Percentiles rank a stretch among this genome's conserved stretches.
Evolutionary conservation across 805 yeast species (phyloP).

Genomic region (Candida insectorum): DNA sequence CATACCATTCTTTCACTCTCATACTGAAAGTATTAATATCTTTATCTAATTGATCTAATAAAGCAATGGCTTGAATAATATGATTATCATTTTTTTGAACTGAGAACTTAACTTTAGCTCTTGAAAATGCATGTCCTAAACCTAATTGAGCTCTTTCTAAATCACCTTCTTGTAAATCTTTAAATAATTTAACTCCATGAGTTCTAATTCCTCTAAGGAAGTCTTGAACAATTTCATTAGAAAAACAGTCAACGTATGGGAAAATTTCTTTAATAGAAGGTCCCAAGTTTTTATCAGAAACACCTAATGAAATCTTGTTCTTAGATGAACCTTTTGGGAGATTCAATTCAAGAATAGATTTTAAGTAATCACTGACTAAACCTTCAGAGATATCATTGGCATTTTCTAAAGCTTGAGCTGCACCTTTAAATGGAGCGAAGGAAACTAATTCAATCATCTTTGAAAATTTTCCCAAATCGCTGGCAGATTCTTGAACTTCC

Average conservation of each 20-base stretch:
- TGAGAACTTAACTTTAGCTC: slow-evolving; percentile 98
- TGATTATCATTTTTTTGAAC: slow-evolving; percentile 99
- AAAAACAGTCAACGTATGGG: slow-evolving; percentile 84
- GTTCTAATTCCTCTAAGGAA: slow-evolving; percentile 91
- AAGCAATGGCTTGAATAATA: slow-evolving; percentile 97
- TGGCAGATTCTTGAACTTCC: slow-evolving; percentile 90
- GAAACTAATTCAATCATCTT: slow-evolving; percentile 91
- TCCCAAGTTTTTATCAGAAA: slow-evolving; percentile 92
- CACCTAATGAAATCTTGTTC: slow-evolving; percentile 75
- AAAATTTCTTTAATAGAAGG: slow-evolving; percentile 91
- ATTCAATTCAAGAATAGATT: slow-evolving; percentile 84
- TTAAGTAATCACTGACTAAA: slow-evolving; percentile 87
- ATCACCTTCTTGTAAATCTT: slow-evolving; percentile 92
- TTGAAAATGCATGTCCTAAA: slow-evolving; percentile 97
- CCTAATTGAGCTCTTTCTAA: slow-evolving; percentile 98
- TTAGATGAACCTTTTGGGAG: slow-evolving; percentile 73
- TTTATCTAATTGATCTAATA: slow-evolving; percentile 95
- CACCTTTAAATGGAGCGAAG: slow-evolving; percentile 98
- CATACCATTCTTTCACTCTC: slow-evolving; percentile 98
- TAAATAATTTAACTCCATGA: slow-evolving; percentile 83
- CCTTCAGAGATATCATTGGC: slow-evolving; percentile 98
- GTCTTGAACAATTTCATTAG: slow-evolving; percentile 92
- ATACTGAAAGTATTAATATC: slow-evolving; percentile 96
- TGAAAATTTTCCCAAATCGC: slow-evolving; percentile 82
- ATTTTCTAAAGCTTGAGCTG: slow-evolving; percentile 98